Evolutionary conservation across 2,329 filamentous ascomycete genomes (phyloP), one percentile per base, ranked within the genome.

Genomic region (Raffaelea ambrosiae): DNA sequence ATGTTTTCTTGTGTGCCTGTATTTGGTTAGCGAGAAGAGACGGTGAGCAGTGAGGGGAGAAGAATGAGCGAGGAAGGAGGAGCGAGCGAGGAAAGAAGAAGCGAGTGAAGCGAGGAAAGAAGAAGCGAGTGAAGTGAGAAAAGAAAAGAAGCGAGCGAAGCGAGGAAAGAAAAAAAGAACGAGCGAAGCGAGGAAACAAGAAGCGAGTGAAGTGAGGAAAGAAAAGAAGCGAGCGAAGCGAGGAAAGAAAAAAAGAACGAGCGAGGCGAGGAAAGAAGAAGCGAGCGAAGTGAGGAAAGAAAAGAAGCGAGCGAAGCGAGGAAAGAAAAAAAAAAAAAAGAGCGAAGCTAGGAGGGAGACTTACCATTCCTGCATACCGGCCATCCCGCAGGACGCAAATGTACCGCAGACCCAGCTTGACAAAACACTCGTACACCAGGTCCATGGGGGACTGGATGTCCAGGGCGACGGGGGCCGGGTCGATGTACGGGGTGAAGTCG

Each of bases 401-500:
- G 64, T 95, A 97, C 52, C 93, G 76, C 55, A 98, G 66, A 2
- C 93, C 93, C 9, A 98, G 73, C 66, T 98, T 98, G 44, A 88
- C 86, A 63, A 97, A 98, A 59, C 89, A 91, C 62, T 98, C 93
- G 59, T 95, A 96, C 4, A 96, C 93, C 36, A 98, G 69, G 61
- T 97, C 90, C 79, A 97, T 90, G 0, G 93, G 88, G 0, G 86
- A 93, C 55, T 83, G 80, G 26, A 95, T 86, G 59, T 98, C 93
- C 21, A 98, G 71, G 13, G 90, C 79, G 14, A 98, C 78, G 0
- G 93, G 93, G 3, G 91, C 86, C 16, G 88, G 88, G 61, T 98
- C 93, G 63, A 98, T 95, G 58, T 84, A 96, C 3, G 78, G 81
- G 1, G 89, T 94, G 53, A 97, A 95, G 60, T 97, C 88, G 0